Evolutionary conservation across 805 yeast species (phyloP).

Genomic region (Myxozyma neotropica): DNA sequence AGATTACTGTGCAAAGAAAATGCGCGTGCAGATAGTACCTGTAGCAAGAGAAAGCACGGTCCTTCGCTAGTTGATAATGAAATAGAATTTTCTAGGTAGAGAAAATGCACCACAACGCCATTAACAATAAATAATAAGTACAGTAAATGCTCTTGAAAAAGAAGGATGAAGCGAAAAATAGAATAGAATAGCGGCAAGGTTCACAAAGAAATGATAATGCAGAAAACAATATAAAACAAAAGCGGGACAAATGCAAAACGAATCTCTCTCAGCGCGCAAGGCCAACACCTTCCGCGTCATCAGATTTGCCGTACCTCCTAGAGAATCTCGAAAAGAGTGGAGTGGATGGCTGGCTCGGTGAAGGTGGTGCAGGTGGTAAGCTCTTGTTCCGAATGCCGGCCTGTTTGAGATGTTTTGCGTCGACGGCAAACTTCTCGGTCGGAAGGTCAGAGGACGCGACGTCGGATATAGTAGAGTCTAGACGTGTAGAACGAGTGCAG

Average conservation of each 20-base stretch:
- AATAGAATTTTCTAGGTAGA: no score
- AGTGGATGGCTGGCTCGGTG: constrained; percentile 1
- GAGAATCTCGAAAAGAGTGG: constrained; percentile 8
- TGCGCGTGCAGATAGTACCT: no score
- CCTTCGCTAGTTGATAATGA: no score
- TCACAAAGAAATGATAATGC: neutral
- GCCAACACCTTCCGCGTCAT: neutral
- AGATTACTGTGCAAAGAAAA: no score
- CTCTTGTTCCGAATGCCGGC: constrained; percentile 15
- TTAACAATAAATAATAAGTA: no score
- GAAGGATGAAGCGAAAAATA: no score
- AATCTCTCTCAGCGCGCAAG: neutral
- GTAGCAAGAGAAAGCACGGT: no score
- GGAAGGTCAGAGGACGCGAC: neutral
- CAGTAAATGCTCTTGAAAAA: no score
- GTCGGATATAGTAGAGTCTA: constrained; percentile 1
- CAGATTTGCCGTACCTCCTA: neutral
- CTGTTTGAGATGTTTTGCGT: neutral
- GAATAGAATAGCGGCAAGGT: no score
- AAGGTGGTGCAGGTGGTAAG: constrained; percentile 12
- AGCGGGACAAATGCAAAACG: neutral
- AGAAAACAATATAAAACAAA: neutral
- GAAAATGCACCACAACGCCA: no score
- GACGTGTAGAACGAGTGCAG: neutral
- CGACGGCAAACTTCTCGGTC: constrained; percentile 1